Evolutionary conservation across 495 filamentous ascomycete species (phyloP).

Genomic region (Lasiosphaeria miniovina): DNA sequence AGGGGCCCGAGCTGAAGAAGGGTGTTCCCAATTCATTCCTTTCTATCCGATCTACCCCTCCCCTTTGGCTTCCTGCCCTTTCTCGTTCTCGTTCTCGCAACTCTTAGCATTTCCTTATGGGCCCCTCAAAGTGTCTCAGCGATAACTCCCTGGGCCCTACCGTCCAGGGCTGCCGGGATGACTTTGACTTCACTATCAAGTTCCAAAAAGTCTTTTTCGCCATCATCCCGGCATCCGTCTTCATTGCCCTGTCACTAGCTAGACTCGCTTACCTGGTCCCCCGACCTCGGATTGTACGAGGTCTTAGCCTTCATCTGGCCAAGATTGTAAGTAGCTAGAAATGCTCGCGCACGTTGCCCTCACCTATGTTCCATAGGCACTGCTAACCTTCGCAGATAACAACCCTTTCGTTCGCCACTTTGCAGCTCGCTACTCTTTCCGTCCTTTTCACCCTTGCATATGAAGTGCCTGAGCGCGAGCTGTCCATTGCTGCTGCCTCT

Average conservation of each 20-base stretch:
- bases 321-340: slow-evolving; percentile 36
- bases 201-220: slow-evolving; percentile 43
- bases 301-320: slow-evolving; percentile 30
- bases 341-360: no score
- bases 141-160: no score
- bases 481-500: slow-evolving; percentile 25
- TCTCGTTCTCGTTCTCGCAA: no score
- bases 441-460: slow-evolving; percentile 8
- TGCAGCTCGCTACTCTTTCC: slow-evolving; percentile 31
- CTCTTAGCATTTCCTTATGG: no score
- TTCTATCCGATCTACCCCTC: no score
- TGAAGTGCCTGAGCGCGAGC: slow-evolving; percentile 20
- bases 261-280: slow-evolving; percentile 24
- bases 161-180: no score
- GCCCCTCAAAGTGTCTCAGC: no score
- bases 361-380: no score
- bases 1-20: no score
- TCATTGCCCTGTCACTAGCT: slow-evolving; percentile 35
- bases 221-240: slow-evolving; percentile 36
- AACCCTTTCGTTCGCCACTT: slow-evolving; percentile 20
- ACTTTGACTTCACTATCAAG: slow-evolving; percentile 43
- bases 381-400: no score
- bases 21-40: no score
- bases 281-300: slow-evolving; percentile 34
- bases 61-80: no score